phyloP scores from a whole-genome alignment of 192 early-diverging fungal genomes.

The Mortierella hygrophila region DNA sequence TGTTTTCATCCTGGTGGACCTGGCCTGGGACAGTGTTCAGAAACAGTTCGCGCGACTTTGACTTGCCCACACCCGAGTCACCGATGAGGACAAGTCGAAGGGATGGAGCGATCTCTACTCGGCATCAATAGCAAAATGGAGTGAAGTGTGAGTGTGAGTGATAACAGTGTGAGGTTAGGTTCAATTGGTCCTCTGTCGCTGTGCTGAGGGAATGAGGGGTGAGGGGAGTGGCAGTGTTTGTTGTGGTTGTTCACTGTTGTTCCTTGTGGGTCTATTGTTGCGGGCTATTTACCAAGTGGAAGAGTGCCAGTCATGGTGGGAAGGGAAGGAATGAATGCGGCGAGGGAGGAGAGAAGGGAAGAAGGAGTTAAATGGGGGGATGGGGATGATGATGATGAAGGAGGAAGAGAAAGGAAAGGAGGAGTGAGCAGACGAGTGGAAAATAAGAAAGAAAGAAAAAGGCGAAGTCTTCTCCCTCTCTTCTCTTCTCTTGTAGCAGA shows the following conservation, averaged over 20 bases:
- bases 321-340: not conserved
- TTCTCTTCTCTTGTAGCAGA: not conserved
- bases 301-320: constrained; percentile 41
- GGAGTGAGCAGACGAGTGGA: not conserved
- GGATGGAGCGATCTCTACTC: constrained; percentile 49
- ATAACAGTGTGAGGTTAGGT: not conserved
- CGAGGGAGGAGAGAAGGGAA: not conserved
- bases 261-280: not conserved
- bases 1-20: constrained; percentile 1
- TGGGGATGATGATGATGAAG: not conserved
- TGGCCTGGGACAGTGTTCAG: constrained; percentile 45
- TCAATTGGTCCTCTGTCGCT: not conserved
- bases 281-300: constrained; percentile 41
- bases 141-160: not conserved
- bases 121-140: not conserved
- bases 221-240: not conserved
- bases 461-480: constrained; percentile 4
- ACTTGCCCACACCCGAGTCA: constrained; percentile 54
- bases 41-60: constrained; percentile 33
- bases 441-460: not conserved
- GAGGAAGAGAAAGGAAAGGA: not conserved
- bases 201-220: not conserved
- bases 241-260: not conserved
- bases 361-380: not conserved
- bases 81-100: constrained; percentile 47